phyloP scores from a whole-genome alignment of 2,329 filamentous ascomycete genomes.

The Metarhizium sp. region DNA sequence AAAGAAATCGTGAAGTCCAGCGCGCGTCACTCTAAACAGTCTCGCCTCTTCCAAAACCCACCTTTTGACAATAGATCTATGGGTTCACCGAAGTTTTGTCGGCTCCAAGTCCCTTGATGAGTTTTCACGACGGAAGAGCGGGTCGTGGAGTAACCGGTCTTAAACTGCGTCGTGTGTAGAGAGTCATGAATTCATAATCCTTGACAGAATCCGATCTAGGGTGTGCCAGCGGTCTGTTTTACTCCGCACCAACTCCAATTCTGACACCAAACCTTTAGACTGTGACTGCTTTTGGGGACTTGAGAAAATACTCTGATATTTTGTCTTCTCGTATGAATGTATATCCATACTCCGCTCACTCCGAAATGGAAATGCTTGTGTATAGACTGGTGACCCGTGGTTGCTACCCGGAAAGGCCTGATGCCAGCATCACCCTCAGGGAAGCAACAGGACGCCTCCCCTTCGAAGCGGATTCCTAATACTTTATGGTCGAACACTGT shows the following conservation, averaged over 20 bases:
- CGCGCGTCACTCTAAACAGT: no score
- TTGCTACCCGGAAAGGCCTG: no score
- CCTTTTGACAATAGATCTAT: no score
- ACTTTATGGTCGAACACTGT: no score
- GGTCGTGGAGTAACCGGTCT: neutral
- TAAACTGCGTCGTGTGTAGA: neutral
- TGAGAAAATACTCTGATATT: no score
- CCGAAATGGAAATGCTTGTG: neutral
- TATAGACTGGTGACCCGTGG: neutral
- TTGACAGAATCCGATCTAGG: neutral
- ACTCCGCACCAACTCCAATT: neutral
- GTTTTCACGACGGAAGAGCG: neutral
- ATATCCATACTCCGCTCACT: neutral
- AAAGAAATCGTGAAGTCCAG: no score
- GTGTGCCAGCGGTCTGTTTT: neutral
- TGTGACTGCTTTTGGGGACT: neutral
- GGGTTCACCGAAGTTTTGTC: neutral
- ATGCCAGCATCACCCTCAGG: no score
- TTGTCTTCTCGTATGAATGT: no score
- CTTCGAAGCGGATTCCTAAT: no score
- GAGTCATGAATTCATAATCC: neutral
- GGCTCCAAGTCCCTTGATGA: neutral
- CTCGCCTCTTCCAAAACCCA: no score
- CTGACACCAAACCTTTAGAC: neutral
- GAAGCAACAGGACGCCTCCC: no score